These are phyloP conservation scores for Termitomyces sp. DNA, from an alignment of 768 basidiomycete genomes.

Conservation along the genomic window DNA sequence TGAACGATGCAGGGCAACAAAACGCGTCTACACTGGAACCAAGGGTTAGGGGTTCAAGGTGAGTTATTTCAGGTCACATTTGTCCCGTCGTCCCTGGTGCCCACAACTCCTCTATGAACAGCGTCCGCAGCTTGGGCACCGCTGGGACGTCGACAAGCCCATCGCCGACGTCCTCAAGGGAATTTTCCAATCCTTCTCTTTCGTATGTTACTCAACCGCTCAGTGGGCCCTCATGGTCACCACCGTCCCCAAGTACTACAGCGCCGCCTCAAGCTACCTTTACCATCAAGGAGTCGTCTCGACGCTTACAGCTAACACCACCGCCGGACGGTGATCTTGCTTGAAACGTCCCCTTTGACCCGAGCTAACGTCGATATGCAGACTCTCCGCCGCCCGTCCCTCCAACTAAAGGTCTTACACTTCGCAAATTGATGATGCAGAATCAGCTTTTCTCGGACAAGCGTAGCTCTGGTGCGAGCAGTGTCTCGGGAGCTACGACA, in stretches of 20 bases:
- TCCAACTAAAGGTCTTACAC: constrained; percentile 8
- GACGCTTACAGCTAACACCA: constrained; percentile 21
- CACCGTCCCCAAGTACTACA: constrained; percentile 30
- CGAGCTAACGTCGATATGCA: constrained; percentile 18
- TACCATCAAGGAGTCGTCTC: constrained; percentile 41
- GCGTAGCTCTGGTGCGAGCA: constrained; percentile 17
- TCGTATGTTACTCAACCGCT: constrained; percentile 16
- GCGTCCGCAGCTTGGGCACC: constrained; percentile 57
- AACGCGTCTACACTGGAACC: constrained; percentile 4
- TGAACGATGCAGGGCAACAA: neutral
- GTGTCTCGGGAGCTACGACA: constrained; percentile 37
- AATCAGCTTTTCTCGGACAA: constrained; percentile 24
- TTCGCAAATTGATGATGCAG: constrained; percentile 9
- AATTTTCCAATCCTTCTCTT: constrained; percentile 17
- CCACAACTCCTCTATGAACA: constrained; percentile 48
- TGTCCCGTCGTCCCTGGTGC: neutral
- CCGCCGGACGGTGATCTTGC: constrained; percentile 17
- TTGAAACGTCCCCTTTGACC: constrained; percentile 16
- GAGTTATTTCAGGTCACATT: constrained; percentile 11
- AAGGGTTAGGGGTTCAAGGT: constrained; percentile 15
- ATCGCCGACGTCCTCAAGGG: constrained; percentile 19
- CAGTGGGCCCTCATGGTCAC: constrained; percentile 39
- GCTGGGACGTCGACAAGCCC: constrained; percentile 21
- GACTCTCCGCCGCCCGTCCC: constrained; percentile 12
- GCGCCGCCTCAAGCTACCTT: constrained; percentile 34